Evolutionary conservation across 768 basidiomycete genomes (phyloP), one percentile per base, ranked within the genome.

Genomic region (Amanita pseudoporphyria): DNA sequence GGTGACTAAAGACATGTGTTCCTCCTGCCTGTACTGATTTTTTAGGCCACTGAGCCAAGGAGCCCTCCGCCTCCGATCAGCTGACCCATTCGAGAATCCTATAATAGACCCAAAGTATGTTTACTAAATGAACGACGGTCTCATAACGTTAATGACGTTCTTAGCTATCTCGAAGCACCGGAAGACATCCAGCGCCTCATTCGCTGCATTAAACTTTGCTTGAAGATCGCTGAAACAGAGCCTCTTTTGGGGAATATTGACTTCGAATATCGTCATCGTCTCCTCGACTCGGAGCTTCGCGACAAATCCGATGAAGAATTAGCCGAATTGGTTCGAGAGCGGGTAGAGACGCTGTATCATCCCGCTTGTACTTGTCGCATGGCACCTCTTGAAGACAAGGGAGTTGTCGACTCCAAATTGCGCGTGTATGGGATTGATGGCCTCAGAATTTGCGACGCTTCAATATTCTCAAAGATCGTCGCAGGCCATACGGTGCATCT

Each of bases 281-380:
- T 64, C 12, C 63, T 73, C n/a, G 70, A 73, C 57, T 64, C 64
- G 47, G 56, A 58, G 5, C 54, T 62, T 28, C 59, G 67, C 36
- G 54, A 60, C 26, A 66, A 66, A 49, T 61, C 63, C 3, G 67
- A 76, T 50, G 62, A 60, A 33, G 69, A 71, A 28, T 55, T 76
- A 12, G 61, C 67, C 40, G 64, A 65, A n/a, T 51, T 70, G 14
- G 62, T 73, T 18, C 61, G 61, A 26, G 64, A 66, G 40, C 65
- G 72, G 13, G 65, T 70, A 4, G 70, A 74, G 53, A 76, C 73
- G 1, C 55, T 73, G 28, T 74, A 74, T 49, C 74, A 76, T 54
- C 72, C 73, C 0, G 52, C 67, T 9, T 63, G 68, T 48, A 72
- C 71, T 9, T 73, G 72, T 47, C 64, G 71, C 19, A 76, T 74